Base-by-base conservation (phyloP, 2,329 filamentous ascomycete species). In the Alternaria atra region DNA sequence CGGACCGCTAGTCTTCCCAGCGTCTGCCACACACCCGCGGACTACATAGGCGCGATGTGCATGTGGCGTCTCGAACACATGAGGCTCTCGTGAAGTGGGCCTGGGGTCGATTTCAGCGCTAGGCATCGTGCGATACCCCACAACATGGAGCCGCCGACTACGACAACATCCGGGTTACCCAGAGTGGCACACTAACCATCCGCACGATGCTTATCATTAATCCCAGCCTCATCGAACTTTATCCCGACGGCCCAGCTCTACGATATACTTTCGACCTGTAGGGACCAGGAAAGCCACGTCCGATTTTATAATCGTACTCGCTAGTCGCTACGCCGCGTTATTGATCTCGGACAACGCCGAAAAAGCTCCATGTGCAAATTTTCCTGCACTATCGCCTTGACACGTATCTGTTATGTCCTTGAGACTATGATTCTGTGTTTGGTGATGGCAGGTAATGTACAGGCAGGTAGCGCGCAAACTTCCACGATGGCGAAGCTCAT, bases 101-200 rank as follows among this genome's bases (percentile, higher is more conserved):
- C 46, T 23, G 20, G 30, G 46, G 32, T 35, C 46, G 13, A 50
- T 27, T 35, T 15, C 46, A 50, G 20, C 46, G 46, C 46, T 50
- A 50, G 32, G 25, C 46, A 50, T 37, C 20, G 30, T 50, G 13
- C 20, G 32, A 50, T 50, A 50, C 46, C 46, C 46, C 20, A 50
- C 46, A 50, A 15, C 13, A 37, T 50, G 13, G 46, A 50, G 46
- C 30, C 46, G 46, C 37, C 20, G 12, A 25, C 6, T 35, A 25
- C 46, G 7, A 50, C 46, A 50, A 10, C 46, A 30, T 50, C 30
- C 32, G 32, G 46, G 20, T 25, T 50, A 23, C 46, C 46, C 32
- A 50, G n/a, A 39, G 5, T 10, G 37, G 37, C 17, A 20, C n/a
- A 39, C 37, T 39, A 20, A 39, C 20, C 17, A 39, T 3, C 37